A percentile compares a stretch with the other conserved stretches of the same genome.
phyloP scores from a whole-genome alignment of 148 eudicot genomes.

The Rhododendron henanense region DNA sequence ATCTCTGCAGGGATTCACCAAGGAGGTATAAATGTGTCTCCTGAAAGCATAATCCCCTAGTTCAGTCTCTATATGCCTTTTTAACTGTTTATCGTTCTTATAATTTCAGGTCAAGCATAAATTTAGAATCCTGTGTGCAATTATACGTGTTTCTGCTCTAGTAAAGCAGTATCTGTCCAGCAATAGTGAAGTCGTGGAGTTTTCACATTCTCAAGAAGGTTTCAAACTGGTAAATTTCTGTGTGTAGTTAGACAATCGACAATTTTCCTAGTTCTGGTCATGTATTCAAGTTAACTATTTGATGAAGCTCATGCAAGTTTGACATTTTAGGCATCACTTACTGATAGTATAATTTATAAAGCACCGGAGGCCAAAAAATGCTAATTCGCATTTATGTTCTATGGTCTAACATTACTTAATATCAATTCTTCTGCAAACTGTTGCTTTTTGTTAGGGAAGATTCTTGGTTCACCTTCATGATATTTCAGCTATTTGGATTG shows the following conservation, averaged over 20 bases:
- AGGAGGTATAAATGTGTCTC: slow-evolving; percentile 36
- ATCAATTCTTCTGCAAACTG: not conserved
- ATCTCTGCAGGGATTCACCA: slow-evolving; percentile 36
- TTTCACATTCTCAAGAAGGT: slow-evolving; percentile 43
- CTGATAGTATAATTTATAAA: not conserved
- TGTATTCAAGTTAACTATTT: not conserved
- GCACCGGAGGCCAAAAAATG: not conserved
- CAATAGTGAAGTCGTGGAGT: slow-evolving; percentile 27
- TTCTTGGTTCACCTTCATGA: not conserved
- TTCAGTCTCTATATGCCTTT: not conserved
- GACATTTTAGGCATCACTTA: not conserved
- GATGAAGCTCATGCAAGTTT: not conserved
- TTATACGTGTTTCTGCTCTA: slow-evolving; percentile 49
- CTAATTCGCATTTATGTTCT: not conserved
- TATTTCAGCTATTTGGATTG: not conserved
- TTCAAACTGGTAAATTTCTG: slow-evolving; percentile 46
- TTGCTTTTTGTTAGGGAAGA: not conserved
- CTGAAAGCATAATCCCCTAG: slow-evolving; percentile 4
- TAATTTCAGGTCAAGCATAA: slow-evolving; percentile 38
- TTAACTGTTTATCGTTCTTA: not conserved
- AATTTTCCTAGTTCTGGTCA: not conserved
- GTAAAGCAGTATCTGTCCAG: slow-evolving; percentile 31
- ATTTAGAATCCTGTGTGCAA: slow-evolving; percentile 51
- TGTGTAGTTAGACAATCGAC: not conserved
- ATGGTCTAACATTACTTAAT: not conserved